Evolutionary conservation across 176 grass and related monocot species (phyloP).

Genomic region (Metroxylon sagu): DNA sequence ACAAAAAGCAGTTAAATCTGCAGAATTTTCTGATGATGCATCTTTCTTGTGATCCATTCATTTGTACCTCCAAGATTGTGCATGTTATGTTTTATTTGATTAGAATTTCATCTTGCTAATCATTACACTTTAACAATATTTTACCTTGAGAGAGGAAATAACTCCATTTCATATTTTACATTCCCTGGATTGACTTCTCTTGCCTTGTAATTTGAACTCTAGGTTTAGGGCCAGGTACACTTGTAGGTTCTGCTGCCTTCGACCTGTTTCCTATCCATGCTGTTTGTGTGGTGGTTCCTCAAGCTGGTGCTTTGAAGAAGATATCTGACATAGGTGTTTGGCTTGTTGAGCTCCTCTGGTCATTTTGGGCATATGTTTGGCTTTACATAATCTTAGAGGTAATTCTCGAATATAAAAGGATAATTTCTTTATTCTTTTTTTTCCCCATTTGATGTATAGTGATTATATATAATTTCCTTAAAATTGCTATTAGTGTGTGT

Average conservation of each 20-base stretch:
- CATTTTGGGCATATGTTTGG: conserved; percentile 94
- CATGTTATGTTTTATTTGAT: too few species aligned
- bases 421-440: not conserved
- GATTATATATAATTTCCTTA: not conserved
- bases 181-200: not conserved
- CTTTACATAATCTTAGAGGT: conserved; percentile 88
- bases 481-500: too few species aligned
- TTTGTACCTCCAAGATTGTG: too few species aligned
- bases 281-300: conserved; percentile 76
- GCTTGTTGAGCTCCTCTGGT: conserved; percentile 76
- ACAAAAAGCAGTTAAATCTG: too few species aligned
- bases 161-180: too few species aligned
- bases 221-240: conserved; percentile 84
- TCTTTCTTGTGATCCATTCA: too few species aligned
- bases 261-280: conserved; percentile 86
- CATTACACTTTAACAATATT: too few species aligned
- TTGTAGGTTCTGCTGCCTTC: conserved; percentile 86
- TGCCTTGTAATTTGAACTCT: conserved; percentile 9
- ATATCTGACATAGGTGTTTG: conserved; percentile 85
- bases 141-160: too few species aligned
- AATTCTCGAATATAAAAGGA: conserved; percentile 4
- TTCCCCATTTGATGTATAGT: not conserved
- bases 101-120: too few species aligned
- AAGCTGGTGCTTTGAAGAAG: conserved; percentile 65
- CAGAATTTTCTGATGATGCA: too few species aligned